A percentile compares a stretch with the other conserved stretches of the same genome.
Evolutionary conservation across 2,329 filamentous ascomycete species (phyloP).

Genomic region (Colletotrichum sojae): DNA sequence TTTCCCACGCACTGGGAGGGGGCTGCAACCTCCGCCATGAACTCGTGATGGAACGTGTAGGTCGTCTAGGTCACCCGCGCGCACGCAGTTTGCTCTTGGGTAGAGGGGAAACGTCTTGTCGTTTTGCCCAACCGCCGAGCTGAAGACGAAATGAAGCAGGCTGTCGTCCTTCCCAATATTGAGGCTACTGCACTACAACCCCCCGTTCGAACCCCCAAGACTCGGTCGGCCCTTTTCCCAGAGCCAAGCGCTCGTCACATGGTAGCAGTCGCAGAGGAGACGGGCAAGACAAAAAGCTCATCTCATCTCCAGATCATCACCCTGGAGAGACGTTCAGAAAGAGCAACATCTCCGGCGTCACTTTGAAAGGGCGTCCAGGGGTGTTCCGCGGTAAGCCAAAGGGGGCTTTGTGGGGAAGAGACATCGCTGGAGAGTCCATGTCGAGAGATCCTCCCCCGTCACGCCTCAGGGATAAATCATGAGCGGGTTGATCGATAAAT

Average conservation of each 20-base stretch:
- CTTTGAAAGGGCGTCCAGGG: constrained; percentile 7
- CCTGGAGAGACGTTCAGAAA: constrained; percentile 1
- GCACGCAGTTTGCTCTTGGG: not conserved
- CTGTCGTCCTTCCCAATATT: not conserved
- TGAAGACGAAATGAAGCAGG: too few relatives aligned
- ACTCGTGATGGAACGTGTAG: constrained; percentile 11
- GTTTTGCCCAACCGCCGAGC: too few relatives aligned
- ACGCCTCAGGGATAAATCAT: constrained; percentile 3
- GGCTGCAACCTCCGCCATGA: constrained; percentile 20
- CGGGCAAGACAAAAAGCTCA: constrained; percentile 3
- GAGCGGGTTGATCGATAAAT: constrained; percentile 17
- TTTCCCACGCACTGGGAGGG: constrained; percentile 6
- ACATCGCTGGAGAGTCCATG: not conserved
- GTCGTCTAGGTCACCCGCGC: constrained; percentile 3
- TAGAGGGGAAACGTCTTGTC: not conserved
- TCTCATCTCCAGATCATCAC: not conserved
- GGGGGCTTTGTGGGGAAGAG: constrained; percentile 12
- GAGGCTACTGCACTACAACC: constrained; percentile 36
- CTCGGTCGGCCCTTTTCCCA: constrained; percentile 31
- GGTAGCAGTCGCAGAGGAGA: constrained; percentile 6
- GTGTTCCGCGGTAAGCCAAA: not conserved
- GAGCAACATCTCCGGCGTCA: constrained; percentile 9
- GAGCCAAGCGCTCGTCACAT: constrained; percentile 36
- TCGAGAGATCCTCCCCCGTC: constrained; percentile 4
- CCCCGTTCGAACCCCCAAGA: constrained; percentile 10